phyloP scores from a whole-genome alignment of 306 rosid genomes.

The Geum urbanum region DNA sequence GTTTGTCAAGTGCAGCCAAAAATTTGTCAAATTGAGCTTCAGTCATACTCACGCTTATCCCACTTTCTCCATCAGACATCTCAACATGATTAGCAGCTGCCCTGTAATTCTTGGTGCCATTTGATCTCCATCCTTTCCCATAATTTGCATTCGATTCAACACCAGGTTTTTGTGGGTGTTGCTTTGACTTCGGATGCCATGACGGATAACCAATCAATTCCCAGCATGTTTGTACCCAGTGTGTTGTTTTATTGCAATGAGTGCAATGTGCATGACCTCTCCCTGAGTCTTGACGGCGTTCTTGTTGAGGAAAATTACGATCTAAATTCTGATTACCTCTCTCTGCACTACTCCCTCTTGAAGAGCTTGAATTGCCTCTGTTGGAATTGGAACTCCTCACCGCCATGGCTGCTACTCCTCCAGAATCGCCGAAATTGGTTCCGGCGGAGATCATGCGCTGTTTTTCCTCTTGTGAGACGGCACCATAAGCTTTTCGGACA shows the following conservation, averaged over 20 bases:
- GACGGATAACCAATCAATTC: background rate
- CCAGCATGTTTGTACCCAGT: background rate
- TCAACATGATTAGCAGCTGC: background rate
- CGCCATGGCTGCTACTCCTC: too few species aligned
- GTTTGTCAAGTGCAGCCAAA: background rate
- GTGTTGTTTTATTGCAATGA: background rate
- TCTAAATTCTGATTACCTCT: too few species aligned
- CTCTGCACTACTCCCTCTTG: too few species aligned
- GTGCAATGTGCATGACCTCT: background rate
- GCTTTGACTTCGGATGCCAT: background rate
- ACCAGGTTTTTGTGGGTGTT: background rate
- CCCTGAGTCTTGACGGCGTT: background rate
- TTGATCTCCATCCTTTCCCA: background rate
- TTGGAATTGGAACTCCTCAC: too few species aligned
- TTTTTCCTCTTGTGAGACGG: too few species aligned
- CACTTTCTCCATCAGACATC: background rate
- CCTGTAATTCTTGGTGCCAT: background rate
- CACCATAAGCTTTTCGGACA: too few species aligned
- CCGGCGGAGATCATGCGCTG: too few species aligned
- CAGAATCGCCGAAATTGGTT: too few species aligned
- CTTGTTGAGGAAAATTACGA: too few species aligned
- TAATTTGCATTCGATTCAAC: background rate
- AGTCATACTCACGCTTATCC: background rate
- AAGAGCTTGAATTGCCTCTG: too few species aligned
- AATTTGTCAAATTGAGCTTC: background rate